These are phyloP conservation scores for Phytophthora aleatoria DNA, from an alignment of 352 stramenopile genomes.

Conservation along the genomic window DNA sequence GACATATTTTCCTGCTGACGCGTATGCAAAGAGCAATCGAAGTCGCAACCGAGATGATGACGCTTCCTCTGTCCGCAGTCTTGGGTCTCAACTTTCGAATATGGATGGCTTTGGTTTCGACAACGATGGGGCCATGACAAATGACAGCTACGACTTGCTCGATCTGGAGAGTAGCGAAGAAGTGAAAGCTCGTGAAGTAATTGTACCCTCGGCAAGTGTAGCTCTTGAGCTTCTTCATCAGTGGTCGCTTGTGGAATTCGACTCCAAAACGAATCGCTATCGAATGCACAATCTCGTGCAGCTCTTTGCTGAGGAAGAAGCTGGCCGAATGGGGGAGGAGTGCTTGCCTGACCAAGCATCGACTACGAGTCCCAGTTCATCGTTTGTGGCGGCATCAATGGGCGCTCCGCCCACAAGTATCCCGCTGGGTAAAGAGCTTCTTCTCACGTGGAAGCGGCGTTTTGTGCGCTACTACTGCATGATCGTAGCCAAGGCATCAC, in stretches of 20 bases:
- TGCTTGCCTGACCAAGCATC: constrained; percentile 30
- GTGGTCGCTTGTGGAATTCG: constrained; percentile 84
- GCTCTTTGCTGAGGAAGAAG: constrained; percentile 84
- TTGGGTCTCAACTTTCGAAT: constrained; percentile 67
- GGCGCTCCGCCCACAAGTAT: constrained; percentile 36
- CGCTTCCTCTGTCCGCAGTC: constrained; percentile 52
- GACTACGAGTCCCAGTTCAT: constrained; percentile 30
- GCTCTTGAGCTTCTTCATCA: constrained; percentile 71
- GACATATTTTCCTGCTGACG: constrained; percentile 55
- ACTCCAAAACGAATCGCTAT: constrained; percentile 70
- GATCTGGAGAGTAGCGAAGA: constrained; percentile 78
- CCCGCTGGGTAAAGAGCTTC: constrained; percentile 59
- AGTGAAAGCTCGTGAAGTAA: constrained; percentile 49
- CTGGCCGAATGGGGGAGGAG: constrained; percentile 57
- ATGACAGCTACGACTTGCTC: constrained; percentile 76
- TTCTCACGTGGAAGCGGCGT: constrained; percentile 78
- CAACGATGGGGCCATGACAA: constrained; percentile 82
- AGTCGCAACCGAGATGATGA: constrained; percentile 54
- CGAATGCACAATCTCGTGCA: constrained; percentile 87
- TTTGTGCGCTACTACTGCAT: constrained; percentile 90
- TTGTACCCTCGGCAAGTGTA: constrained; percentile 52
- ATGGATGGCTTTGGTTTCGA: constrained; percentile 79
- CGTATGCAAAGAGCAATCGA: constrained; percentile 49
- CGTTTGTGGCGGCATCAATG: constrained; percentile 46
- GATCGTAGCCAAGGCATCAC: constrained; percentile 74